These are phyloP conservation scores for Coniochaeta sp. DNA, from an alignment of 2,329 filamentous ascomycete genomes.

Conservation along the genomic window DNA sequence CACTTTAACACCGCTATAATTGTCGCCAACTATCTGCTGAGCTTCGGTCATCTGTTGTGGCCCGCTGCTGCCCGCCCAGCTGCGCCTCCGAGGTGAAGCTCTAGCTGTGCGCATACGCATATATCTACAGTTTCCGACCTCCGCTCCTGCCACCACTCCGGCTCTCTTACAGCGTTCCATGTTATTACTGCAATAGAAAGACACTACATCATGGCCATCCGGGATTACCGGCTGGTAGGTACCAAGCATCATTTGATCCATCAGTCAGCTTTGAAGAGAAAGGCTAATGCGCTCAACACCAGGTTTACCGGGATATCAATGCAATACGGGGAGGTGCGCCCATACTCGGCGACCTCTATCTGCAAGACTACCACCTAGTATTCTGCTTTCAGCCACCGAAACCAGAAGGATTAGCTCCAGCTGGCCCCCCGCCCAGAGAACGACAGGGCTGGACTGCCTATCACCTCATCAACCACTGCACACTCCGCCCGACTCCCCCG, in stretches of 20 bases:
- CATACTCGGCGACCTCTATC: conserved; percentile 17
- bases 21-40: background rate
- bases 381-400: conserved; percentile 34
- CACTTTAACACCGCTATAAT: too few species aligned
- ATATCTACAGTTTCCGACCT: background rate
- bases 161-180: background rate
- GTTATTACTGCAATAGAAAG: background rate
- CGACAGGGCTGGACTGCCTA: conserved; percentile 90
- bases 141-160: background rate
- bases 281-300: background rate
- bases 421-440: conserved; percentile 19
- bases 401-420: conserved; percentile 15
- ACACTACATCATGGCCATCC: background rate
- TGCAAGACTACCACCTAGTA: conserved; percentile 43
- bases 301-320: conserved; percentile 17
- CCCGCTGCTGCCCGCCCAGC: background rate
- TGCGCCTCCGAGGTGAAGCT: background rate
- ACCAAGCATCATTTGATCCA: background rate
- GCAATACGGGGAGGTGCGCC: conserved; percentile 18
- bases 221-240: conserved; percentile 1
- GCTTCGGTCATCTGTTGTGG: background rate
- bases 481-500: conserved; percentile 65
- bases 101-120: background rate
- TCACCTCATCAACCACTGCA: conserved; percentile 80
- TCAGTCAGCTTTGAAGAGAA: background rate